These are phyloP conservation scores for Pseudocercospora fijiensis DNA, from an alignment of 2,329 filamentous ascomycete genomes.

Conservation along the genomic window DNA sequence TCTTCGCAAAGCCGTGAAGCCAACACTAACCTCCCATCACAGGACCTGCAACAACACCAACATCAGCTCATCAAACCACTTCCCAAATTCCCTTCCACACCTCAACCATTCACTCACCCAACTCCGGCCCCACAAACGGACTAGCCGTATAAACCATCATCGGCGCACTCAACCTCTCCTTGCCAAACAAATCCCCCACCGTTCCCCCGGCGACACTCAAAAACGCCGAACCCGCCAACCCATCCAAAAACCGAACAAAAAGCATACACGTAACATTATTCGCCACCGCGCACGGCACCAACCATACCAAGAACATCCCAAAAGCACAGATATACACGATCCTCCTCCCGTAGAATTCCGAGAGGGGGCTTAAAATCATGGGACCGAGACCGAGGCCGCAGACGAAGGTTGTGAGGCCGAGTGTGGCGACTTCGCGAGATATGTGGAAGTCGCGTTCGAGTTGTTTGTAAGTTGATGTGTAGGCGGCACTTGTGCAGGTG, in stretches of 20 bases:
- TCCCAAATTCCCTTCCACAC: neutral
- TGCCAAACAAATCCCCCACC: conserved; percentile 72
- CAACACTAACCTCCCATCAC: conserved; percentile 2
- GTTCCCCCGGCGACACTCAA: conserved; percentile 75
- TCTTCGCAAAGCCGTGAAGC: neutral
- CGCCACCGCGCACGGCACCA: conserved; percentile 65
- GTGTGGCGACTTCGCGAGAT: conserved; percentile 69
- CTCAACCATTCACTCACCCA: neutral
- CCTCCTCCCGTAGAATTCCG: conserved; percentile 65
- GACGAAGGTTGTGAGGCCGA: conserved; percentile 78
- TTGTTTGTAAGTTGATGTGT: conserved; percentile 77
- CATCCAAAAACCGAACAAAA: conserved; percentile 73
- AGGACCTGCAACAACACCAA: neutral
- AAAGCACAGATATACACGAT: conserved; percentile 69
- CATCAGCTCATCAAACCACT: neutral
- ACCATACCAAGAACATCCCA: conserved; percentile 58
- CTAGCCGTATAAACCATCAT: conserved; percentile 69
- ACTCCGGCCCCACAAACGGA: conserved; percentile 7
- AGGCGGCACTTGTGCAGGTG: conserved; percentile 41
- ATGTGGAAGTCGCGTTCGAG: conserved; percentile 72
- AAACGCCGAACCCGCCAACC: conserved; percentile 64
- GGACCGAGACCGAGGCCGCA: conserved; percentile 64
- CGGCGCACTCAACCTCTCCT: conserved; percentile 68
- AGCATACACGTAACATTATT: conserved; percentile 66
- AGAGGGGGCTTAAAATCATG: conserved; percentile 61